Evolutionary conservation across 2,329 filamentous ascomycete genomes (phyloP).

Genomic region (Monilinia vaccinii-corymbosi): DNA sequence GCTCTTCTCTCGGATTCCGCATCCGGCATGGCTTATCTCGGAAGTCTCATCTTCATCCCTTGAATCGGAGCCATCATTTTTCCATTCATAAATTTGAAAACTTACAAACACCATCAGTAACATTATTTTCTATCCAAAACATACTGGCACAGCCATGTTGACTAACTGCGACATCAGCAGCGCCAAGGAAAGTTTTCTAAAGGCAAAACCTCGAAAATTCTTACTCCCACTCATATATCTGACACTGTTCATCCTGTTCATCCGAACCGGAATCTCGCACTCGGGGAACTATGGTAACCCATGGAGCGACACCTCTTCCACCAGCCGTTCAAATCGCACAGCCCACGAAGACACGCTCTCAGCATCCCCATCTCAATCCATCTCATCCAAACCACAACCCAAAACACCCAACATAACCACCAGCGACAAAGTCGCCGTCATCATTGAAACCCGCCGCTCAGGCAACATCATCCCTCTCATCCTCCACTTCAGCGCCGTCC

Average conservation of each 20-base stretch:
- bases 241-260: neutral
- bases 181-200: conserved; percentile 4
- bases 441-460: conserved; percentile 32
- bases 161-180: neutral
- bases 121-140: neutral
- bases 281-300: neutral
- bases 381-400: neutral
- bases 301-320: neutral
- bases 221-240: conserved; percentile 4
- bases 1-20: neutral
- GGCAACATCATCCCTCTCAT: conserved; percentile 31
- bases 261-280: neutral
- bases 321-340: neutral
- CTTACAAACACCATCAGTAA: neutral
- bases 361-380: neutral
- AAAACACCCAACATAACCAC: conserved; percentile 18
- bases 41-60: neutral
- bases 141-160: conserved; percentile 2
- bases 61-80: neutral
- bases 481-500: conserved; percentile 32
- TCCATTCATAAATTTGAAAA: neutral
- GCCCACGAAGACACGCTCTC: neutral
- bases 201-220: conserved; percentile 5
- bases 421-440: conserved; percentile 30
- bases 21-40: neutral